phyloP scores from a whole-genome alignment of 305 asterid genomes.

The Withania somnifera region DNA sequence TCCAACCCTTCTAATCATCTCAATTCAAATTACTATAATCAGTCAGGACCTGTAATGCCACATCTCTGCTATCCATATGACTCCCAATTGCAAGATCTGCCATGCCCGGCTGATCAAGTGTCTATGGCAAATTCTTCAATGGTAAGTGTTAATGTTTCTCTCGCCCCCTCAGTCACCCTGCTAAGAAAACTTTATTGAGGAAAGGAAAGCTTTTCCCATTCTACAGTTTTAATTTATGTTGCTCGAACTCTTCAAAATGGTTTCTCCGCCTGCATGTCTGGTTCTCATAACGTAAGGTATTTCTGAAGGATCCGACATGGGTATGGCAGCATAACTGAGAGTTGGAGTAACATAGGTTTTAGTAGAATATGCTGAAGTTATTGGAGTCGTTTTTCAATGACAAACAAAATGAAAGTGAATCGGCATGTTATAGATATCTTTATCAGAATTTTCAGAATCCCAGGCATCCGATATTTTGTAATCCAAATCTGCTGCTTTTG shows the following conservation, averaged over 20 bases:
- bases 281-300: background rate
- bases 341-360: background rate
- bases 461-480: background rate
- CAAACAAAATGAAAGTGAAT: background rate
- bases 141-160: slow-evolving; percentile 27
- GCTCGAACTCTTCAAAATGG: background rate
- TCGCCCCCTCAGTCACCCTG: background rate
- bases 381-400: background rate
- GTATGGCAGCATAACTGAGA: background rate
- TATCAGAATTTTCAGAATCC: background rate
- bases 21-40: slow-evolving; percentile 47
- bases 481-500: background rate
- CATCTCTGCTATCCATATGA: slow-evolving; percentile 81
- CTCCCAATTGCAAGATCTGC: slow-evolving; percentile 56
- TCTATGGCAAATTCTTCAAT: slow-evolving; percentile 63
- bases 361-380: background rate
- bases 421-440: background rate
- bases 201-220: background rate
- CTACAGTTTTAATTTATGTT: background rate
- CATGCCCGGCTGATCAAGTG: slow-evolving; percentile 53
- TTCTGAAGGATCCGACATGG: background rate
- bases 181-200: background rate
- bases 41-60: slow-evolving; percentile 72
- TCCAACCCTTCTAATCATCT: slow-evolving; percentile 43
- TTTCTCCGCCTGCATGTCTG: background rate